phyloP scores from a whole-genome alignment of 169 alveolate species.

The Cryptosporidium bovis region DNA sequence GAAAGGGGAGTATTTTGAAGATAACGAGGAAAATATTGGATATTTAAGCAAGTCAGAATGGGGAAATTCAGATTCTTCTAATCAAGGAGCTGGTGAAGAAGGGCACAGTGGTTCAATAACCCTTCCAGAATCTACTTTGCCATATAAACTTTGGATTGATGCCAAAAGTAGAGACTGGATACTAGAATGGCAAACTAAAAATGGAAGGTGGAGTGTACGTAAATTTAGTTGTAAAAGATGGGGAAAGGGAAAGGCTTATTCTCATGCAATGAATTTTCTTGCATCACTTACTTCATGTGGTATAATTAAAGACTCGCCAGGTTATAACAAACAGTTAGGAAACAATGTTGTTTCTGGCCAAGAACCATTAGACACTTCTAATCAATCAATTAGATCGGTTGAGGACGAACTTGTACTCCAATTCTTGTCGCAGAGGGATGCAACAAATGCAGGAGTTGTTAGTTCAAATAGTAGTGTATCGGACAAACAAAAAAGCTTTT shows the following conservation, averaged over 20 bases:
- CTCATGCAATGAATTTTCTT: slow-evolving; percentile 72
- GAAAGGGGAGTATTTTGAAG: neutral
- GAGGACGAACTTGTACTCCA: slow-evolving; percentile 67
- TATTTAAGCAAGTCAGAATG: too few species aligned
- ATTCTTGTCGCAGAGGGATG: slow-evolving; percentile 61
- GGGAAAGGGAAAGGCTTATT: slow-evolving; percentile 74
- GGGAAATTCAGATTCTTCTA: neutral
- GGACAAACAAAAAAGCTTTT: slow-evolving; percentile 36
- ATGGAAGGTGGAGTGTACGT: slow-evolving; percentile 72
- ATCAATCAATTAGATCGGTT: slow-evolving; percentile 18
- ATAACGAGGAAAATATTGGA: too few species aligned
- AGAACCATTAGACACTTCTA: neutral
- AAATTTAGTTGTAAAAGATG: slow-evolving; percentile 70
- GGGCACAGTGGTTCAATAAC: slow-evolving; percentile 33
- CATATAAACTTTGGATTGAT: slow-evolving; percentile 70
- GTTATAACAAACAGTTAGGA: slow-evolving; percentile 12
- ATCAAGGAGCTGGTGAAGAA: neutral
- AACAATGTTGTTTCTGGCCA: too few species aligned
- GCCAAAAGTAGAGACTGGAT: slow-evolving; percentile 74
- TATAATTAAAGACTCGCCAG: slow-evolving; percentile 14
- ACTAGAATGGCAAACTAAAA: slow-evolving; percentile 71
- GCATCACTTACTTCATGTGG: slow-evolving; percentile 70
- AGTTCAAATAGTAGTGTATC: too few species aligned
- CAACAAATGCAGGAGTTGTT: neutral
- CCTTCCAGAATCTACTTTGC: slow-evolving; percentile 44